phyloP scores from a whole-genome alignment of 23 red algal species.

The Chondrus crispus region DNA sequence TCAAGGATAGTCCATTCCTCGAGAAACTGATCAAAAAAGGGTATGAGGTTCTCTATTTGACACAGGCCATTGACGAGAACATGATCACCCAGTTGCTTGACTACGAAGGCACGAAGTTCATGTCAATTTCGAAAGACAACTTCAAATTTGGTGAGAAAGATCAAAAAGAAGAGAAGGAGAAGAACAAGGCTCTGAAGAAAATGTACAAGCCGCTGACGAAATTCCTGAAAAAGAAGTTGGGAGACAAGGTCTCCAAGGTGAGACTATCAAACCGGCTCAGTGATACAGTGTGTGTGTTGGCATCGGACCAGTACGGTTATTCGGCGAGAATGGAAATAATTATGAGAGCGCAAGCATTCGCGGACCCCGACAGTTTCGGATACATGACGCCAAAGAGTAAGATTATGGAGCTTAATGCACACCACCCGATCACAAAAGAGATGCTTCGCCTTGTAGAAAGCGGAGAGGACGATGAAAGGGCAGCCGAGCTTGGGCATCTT shows the following conservation, averaged over 20 bases:
- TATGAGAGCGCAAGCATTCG: conserved; percentile 86
- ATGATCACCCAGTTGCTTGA: conserved; percentile 75
- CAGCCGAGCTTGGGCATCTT: conserved; percentile 55
- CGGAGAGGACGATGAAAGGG: conserved; percentile 38
- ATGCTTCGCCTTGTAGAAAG: conserved; percentile 21
- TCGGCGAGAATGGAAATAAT: conserved; percentile 87
- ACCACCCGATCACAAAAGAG: conserved; percentile 73
- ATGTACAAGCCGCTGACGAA: conserved; percentile 76
- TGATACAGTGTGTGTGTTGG: conserved; percentile 68
- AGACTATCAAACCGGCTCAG: conserved; percentile 73
- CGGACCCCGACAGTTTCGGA: conserved; percentile 70
- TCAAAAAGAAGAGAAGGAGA: conserved; percentile 65
- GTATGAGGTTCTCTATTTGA: conserved; percentile 87
- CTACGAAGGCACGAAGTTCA: conserved; percentile 81
- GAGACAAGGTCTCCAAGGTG: conserved; percentile 81
- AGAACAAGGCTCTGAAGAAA: conserved; percentile 61
- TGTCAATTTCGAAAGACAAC: conserved; percentile 77
- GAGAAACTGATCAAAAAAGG: conserved; percentile 78
- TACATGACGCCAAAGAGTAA: conserved; percentile 75
- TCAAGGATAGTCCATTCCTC: conserved; percentile 82
- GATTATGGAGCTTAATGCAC: conserved; percentile 87
- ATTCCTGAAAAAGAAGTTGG: conserved; percentile 63
- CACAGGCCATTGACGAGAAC: conserved; percentile 91
- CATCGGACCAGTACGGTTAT: conserved; percentile 77
- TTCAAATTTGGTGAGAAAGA: conserved; percentile 85